Evolutionary conservation across 1,284 basidiomycete species (phyloP), one percentile per base, ranked within the genome.

Genomic region (Leccinum brunneo-olivaceum): DNA sequence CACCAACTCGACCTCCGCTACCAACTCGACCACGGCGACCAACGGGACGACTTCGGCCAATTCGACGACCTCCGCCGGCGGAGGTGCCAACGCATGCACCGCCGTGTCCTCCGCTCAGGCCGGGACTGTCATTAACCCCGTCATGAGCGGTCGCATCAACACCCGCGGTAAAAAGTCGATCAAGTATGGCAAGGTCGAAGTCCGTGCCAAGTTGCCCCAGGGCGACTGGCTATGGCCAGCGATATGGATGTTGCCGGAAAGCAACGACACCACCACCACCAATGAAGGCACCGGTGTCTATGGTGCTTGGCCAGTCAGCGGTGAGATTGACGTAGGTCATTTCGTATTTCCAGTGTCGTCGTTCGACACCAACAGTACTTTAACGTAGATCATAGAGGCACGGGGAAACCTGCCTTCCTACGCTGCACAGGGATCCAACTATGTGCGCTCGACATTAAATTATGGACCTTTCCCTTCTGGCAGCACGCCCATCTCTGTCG

Each of bases 221-320:
- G 73, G 74, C 2, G 76, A 79, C 51, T 81, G 86, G 89, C 64
- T 91, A 41, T 91, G 89, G 88, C 89, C 88, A 2, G 82, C 84
- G 1, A 77, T 92, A 46, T 87, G 84, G 82, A 84, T 91, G 86
- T 62, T 89, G 43, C 88, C 89, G 14, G 72, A 71, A 47, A 68
- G 83, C 43, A 70, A 71, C 44, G 48, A 40, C 28, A 39, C 52
- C 5, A 51, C 49, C 24, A 2, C 50, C 0, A 0, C 49, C n/a
- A n/a, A n/a, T 5, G 45, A 57, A 8, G 60, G 58, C 5, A 46
- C 51, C 1, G 59, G 59, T 12, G 71, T 71, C 2, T 92, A 91
- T 54, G 89, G 89, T 0, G 47, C 62, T 0, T 91, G 88, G 87
- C 89, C 89, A 0, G 61, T 74, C 34, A 80, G 73, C 53, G 81